Evolutionary conservation across 345 rosid species (phyloP), one percentile per base, ranked within the genome.

Genomic region (Populus ilicifolia): DNA sequence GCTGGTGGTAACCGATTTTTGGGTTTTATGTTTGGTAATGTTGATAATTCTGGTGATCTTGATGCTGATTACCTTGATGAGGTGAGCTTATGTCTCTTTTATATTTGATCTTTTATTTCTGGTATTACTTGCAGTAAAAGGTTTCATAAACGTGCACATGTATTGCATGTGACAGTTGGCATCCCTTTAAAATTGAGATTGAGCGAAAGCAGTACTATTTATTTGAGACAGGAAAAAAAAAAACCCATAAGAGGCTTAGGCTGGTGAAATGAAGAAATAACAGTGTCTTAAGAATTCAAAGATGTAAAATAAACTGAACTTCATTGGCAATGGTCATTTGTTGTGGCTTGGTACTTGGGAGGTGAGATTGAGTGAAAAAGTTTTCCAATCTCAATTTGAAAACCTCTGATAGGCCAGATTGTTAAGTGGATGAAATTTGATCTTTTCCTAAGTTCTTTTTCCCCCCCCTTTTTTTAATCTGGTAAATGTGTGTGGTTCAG

Each of bases 31-130:
- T 96, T 96, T 65, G 98, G 98, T 63, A 96, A 96, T 80, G 97
- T 96, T 77, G 98, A 96, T 80, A 89, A 94, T 81, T 85, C 95
- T 4, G 99, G 99, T 14, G 98, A 93, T 82, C 94, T 96, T 66
- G 99, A 96, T 78, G 97, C 88, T 71, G 99, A 96, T 88, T 96
- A 96, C 83, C 98, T 96, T 72, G 99, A 96, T 81, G 95, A 93
- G 97, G 98, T 94, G 72, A 82, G 50, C 11, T 78, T 64, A 36
- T 59, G 33, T 73, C 17, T 74, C 35, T 50, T 52, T 54, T 81
- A 18, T 56, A n/a, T 69, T 6, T 33, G 41, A 59, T 73, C 20
- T 75, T 41, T 9, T 44, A 10, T 69, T 54, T 35, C 50, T 67
- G 54, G 50, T 44, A 43, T 17, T 21, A 46, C 44, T 18, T 30